Evolutionary conservation across 208 protist species (phyloP).

Genomic region (Acanthamoeba culbertsoni): DNA sequence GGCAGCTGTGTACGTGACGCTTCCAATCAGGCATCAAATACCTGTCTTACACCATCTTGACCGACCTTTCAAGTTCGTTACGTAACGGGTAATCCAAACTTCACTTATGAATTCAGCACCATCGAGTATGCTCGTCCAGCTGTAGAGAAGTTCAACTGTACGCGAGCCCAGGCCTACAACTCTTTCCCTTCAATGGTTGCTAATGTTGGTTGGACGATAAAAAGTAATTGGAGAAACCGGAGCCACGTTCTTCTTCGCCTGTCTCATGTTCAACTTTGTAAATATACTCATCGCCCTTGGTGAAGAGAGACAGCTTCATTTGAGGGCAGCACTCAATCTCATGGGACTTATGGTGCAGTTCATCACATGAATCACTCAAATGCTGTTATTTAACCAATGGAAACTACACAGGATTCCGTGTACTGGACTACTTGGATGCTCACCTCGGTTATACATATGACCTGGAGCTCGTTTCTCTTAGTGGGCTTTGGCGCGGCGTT

Average conservation of each 20-base stretch:
- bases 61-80: not conserved
- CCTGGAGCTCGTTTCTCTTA: conserved; percentile 27
- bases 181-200: too few species aligned
- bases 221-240: conserved; percentile 57
- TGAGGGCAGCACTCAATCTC: conserved; percentile 71
- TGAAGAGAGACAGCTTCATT: conserved; percentile 72
- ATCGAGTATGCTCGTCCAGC: not conserved
- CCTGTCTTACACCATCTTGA: not conserved
- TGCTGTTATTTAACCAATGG: not conserved
- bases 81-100: not conserved
- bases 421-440: conserved; percentile 73
- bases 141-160: not conserved
- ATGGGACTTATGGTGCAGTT: conserved; percentile 74
- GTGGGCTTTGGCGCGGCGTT: conserved; percentile 41
- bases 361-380: not conserved
- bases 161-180: not conserved
- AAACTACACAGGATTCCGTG: conserved; percentile 17
- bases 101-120: not conserved
- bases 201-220: too few species aligned
- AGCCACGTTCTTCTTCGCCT: conserved; percentile 66
- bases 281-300: conserved; percentile 63
- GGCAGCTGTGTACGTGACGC: not conserved
- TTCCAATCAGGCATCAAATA: not conserved
- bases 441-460: not conserved
- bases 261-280: conserved; percentile 77